Conservation (phyloP, 352 stramenopile genomes). For the Globisporangium okanoganense region DNA sequence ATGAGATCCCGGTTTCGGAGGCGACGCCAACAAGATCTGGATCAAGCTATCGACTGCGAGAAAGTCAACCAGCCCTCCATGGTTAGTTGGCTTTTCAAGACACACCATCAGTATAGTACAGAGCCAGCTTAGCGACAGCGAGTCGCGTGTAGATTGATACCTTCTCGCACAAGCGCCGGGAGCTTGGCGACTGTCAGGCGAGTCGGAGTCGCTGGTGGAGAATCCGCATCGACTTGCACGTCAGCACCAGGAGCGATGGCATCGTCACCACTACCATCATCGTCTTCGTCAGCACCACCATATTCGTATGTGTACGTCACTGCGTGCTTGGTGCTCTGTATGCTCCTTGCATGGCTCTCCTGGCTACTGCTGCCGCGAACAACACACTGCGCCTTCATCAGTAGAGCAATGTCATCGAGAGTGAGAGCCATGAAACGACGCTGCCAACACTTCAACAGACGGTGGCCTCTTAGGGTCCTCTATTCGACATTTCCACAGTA, state of each 20-base stretch:
- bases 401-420: not conserved
- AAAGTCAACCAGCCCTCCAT: no score
- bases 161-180: constrained; percentile 20
- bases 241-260: not conserved
- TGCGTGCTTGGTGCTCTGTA: no score
- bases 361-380: not conserved
- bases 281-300: not conserved
- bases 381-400: not conserved
- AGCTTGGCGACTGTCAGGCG: constrained; percentile 11
- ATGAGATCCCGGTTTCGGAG: constrained; percentile 6
- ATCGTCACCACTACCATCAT: not conserved
- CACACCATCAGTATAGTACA: no score
- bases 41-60: constrained; percentile 13
- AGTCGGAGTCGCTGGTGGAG: not conserved
- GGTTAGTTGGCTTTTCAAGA: no score
- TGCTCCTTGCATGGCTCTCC: no score
- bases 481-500: no score
- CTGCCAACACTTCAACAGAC: no score
- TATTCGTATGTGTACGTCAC: no score
- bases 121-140: no score
- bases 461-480: no score
- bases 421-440: not conserved
- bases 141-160: no score
- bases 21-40: constrained; percentile 7
- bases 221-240: not conserved